Conservation (phyloP, 306 rosid genomes). For the Quercus aquifolioides region DNA sequence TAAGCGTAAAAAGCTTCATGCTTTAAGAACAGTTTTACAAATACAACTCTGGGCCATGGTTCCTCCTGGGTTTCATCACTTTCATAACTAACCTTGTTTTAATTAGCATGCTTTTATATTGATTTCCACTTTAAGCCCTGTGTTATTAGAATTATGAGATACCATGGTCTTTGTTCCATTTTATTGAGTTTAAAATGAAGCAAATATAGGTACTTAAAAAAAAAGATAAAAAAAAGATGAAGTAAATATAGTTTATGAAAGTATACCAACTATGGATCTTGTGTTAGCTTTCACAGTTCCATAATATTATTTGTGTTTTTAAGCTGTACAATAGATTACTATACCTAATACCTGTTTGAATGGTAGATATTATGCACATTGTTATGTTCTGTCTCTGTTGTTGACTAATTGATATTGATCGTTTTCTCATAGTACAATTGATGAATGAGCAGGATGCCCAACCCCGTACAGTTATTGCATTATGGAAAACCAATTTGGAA, state of each 20-base stretch:
- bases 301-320: not conserved
- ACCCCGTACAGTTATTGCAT: constrained; percentile 62
- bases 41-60: not conserved
- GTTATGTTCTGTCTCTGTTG: not conserved
- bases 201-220: too few relatives aligned
- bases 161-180: not conserved
- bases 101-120: not conserved
- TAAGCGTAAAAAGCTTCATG: too few relatives aligned
- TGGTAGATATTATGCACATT: not conserved
- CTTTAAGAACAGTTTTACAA: too few relatives aligned
- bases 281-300: not conserved
- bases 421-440: not conserved
- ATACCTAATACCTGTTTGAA: not conserved
- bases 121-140: not conserved
- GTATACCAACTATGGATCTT: not conserved
- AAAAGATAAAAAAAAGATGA: not conserved
- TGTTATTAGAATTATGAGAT: not conserved
- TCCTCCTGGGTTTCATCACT: not conserved
- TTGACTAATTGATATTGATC: constrained; percentile 9
- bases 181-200: not conserved
- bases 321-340: not conserved
- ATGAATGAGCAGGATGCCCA: constrained; percentile 68
- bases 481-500: constrained; percentile 86
- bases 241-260: not conserved
- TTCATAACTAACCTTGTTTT: not conserved